phyloP scores from a whole-genome alignment of 2,329 filamentous ascomycete species.

The Xylariaceae sp. region DNA sequence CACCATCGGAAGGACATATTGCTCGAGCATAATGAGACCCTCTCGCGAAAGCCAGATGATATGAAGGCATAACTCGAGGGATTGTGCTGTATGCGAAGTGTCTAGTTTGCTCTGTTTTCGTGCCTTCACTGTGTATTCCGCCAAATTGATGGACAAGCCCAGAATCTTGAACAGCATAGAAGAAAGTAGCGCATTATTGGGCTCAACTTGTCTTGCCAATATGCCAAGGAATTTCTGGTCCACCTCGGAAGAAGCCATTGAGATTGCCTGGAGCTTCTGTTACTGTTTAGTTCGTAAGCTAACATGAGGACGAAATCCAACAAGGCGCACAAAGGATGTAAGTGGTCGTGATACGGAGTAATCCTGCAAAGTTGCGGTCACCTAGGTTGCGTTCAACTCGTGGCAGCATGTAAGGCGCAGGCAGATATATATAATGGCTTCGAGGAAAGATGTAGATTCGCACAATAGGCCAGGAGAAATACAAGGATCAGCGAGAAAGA shows the following conservation, averaged over 20 bases:
- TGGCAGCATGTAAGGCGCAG: neutral
- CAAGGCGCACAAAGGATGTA: neutral
- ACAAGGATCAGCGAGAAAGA: neutral
- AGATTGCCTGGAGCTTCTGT: neutral
- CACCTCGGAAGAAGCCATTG: slow-evolving; percentile 93
- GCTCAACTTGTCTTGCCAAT: slow-evolving; percentile 74
- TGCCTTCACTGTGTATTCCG: slow-evolving; percentile 75
- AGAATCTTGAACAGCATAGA: slow-evolving; percentile 85
- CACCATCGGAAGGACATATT: slow-evolving; percentile 82
- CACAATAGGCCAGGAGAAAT: neutral
- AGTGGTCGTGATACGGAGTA: neutral
- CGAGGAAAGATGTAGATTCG: neutral
- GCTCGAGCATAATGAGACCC: slow-evolving; percentile 80
- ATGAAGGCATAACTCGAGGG: slow-evolving; percentile 75
- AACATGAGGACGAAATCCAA: neutral
- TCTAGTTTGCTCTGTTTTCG: slow-evolving; percentile 81
- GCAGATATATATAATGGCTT: neutral
- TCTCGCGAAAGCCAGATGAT: slow-evolving; percentile 95
- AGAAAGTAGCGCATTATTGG: slow-evolving; percentile 74
- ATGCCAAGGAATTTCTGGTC: slow-evolving; percentile 95
- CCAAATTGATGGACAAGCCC: slow-evolving; percentile 83
- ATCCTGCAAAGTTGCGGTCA: neutral
- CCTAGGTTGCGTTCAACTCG: neutral
- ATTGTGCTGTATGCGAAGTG: slow-evolving; percentile 70
- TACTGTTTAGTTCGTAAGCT: neutral